Conservation (phyloP, 2,329 filamentous ascomycete genomes). For the Aspergillus phoenicis region DNA sequence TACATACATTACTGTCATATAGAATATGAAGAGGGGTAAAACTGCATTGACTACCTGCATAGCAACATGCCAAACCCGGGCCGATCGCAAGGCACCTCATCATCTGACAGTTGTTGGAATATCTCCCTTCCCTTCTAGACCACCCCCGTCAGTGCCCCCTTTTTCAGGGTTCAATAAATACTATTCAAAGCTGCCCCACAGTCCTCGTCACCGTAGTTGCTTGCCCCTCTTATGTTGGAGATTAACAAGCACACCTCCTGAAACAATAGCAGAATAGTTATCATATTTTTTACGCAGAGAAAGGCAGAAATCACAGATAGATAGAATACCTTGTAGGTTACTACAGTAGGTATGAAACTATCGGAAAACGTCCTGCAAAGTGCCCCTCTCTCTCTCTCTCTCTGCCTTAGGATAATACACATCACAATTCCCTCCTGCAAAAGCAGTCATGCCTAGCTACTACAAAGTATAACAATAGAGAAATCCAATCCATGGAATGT, state of each 20-base stretch:
- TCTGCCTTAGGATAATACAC: neutral
- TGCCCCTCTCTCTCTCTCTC: neutral
- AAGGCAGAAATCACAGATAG: too few species aligned
- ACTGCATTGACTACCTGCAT: neutral
- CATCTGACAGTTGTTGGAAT: neutral
- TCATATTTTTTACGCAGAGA: too few species aligned
- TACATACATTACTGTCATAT: neutral
- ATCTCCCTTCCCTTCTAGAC: neutral
- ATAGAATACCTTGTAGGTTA: too few species aligned
- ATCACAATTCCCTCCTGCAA: neutral
- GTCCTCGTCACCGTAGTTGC: conserved; percentile 18
- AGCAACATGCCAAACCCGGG: neutral
- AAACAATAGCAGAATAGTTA: neutral
- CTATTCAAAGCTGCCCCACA: conserved; percentile 17
- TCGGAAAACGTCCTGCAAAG: neutral
- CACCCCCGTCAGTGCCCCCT: conserved; percentile 4
- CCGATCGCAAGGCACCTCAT: neutral
- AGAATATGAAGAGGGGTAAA: neutral
- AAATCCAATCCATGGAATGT: neutral
- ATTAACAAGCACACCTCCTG: neutral
- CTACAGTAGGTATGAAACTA: too few species aligned
- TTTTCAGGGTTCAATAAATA: conserved; percentile 21
- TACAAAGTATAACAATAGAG: neutral
- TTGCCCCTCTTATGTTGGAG: neutral
- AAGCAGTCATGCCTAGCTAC: neutral